Conservation (phyloP, 768 basidiomycete species). For the Lentinula sp. region DNA sequence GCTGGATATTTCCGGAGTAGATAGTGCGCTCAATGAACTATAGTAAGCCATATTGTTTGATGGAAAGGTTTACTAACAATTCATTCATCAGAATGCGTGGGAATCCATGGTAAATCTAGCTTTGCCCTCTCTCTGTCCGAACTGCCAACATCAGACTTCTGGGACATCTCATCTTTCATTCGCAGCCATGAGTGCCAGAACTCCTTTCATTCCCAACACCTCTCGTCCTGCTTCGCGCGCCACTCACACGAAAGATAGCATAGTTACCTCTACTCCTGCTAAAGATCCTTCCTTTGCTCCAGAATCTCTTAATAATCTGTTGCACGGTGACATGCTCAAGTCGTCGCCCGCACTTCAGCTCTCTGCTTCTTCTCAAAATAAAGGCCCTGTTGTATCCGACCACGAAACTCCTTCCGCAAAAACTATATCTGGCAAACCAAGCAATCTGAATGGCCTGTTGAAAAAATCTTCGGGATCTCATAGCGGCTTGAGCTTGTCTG, state of each 20-base stretch:
- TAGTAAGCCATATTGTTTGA: too few relatives aligned
- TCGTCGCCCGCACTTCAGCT: neutral
- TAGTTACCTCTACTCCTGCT: neutral
- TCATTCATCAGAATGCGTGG: too few relatives aligned
- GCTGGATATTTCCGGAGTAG: too few relatives aligned
- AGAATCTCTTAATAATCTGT: neutral
- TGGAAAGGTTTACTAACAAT: too few relatives aligned
- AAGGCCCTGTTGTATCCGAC: neutral
- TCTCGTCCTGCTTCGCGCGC: conserved; percentile 2
- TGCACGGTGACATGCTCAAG: neutral
- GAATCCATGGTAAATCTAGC: too few relatives aligned
- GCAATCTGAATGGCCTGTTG: neutral
- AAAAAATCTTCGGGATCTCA: neutral
- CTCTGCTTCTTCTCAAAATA: neutral
- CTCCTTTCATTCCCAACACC: conserved; percentile 4
- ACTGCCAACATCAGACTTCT: too few relatives aligned
- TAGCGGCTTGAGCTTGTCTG: neutral
- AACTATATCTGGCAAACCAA: neutral
- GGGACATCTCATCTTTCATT: too few relatives aligned
- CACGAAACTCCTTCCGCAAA: neutral
- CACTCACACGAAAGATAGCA: neutral
- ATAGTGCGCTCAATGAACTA: too few relatives aligned
- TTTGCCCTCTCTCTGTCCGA: too few relatives aligned
- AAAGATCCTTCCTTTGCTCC: neutral
- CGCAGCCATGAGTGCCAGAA: conserved; percentile 1